These are phyloP conservation scores for Periconia sp. DNA, from an alignment of 2,329 filamentous ascomycete species.

Conservation along the genomic window DNA sequence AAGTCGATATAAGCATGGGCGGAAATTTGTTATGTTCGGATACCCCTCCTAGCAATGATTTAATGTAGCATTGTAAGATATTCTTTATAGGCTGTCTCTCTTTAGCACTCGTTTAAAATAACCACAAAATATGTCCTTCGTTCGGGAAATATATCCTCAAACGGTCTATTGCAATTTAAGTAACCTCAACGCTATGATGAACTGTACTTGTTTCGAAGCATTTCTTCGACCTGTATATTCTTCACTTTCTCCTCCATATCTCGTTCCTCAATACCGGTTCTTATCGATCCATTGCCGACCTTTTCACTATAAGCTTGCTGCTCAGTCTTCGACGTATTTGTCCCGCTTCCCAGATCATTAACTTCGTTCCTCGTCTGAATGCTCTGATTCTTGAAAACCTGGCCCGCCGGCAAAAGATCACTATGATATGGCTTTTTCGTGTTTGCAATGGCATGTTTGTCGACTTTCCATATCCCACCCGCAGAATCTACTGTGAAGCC, in stretches of 20 bases:
- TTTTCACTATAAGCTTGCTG: not conserved
- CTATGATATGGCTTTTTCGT: slow-evolving; percentile 37
- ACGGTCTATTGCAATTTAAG: no score
- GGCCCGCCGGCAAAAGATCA: slow-evolving; percentile 31
- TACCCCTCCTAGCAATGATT: no score
- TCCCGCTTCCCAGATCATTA: slow-evolving; percentile 1
- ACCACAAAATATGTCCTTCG: no score
- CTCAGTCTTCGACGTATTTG: slow-evolving; percentile 1
- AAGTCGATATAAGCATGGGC: no score
- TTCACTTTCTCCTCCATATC: no score
- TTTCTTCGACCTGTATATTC: slow-evolving; percentile 15
- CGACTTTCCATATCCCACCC: slow-evolving; percentile 41
- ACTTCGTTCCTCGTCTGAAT: slow-evolving; percentile 3
- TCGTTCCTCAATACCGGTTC: no score
- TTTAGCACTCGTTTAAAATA: no score
- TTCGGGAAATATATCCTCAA: no score
- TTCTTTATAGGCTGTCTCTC: no score
- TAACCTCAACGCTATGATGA: no score
- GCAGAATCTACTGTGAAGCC: slow-evolving; percentile 29
- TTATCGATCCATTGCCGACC: not conserved
- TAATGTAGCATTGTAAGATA: no score
- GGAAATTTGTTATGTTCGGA: no score
- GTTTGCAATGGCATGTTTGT: slow-evolving; percentile 27
- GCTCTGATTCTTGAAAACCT: slow-evolving; percentile 9
- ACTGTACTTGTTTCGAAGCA: slow-evolving; percentile 18